Conservation (phyloP, 805 yeast species). For the Metschnikowia bowlesiae region DNA sequence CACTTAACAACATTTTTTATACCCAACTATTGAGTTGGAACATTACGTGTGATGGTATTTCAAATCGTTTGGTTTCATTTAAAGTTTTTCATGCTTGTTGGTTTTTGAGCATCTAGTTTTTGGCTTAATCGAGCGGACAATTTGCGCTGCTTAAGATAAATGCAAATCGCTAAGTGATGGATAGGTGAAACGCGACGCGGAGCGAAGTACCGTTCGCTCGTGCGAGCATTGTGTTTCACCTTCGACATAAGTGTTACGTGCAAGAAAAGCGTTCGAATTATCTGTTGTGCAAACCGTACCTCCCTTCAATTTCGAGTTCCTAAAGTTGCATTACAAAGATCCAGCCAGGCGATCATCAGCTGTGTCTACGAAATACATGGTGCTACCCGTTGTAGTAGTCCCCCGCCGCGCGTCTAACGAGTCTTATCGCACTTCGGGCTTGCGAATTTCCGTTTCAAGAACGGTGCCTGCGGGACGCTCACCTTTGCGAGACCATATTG, state of each 20-base stretch:
- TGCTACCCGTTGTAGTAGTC: background rate
- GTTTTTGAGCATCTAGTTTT: background rate
- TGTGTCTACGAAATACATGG: background rate
- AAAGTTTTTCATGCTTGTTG: no score
- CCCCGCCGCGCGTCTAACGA: background rate
- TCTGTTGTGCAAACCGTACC: no score
- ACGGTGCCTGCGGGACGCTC: constrained; percentile 1
- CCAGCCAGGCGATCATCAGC: background rate
- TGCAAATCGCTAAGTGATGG: background rate
- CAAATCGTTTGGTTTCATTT: background rate
- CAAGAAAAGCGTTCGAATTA: no score
- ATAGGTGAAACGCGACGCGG: background rate
- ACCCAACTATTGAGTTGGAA: no score
- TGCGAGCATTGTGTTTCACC: background rate
- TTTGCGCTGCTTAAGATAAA: background rate
- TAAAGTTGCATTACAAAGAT: no score
- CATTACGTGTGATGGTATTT: background rate
- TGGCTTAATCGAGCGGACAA: background rate
- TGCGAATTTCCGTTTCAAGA: background rate
- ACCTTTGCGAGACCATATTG: constrained; percentile 1
- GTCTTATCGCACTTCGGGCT: constrained; percentile 3
- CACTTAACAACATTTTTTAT: no score
- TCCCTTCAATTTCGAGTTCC: no score
- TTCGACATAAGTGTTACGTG: background rate
- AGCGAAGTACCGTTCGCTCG: background rate